phyloP scores from a whole-genome alignment of 2,329 filamentous ascomycete genomes.

The Fusarium praegraminearum region DNA sequence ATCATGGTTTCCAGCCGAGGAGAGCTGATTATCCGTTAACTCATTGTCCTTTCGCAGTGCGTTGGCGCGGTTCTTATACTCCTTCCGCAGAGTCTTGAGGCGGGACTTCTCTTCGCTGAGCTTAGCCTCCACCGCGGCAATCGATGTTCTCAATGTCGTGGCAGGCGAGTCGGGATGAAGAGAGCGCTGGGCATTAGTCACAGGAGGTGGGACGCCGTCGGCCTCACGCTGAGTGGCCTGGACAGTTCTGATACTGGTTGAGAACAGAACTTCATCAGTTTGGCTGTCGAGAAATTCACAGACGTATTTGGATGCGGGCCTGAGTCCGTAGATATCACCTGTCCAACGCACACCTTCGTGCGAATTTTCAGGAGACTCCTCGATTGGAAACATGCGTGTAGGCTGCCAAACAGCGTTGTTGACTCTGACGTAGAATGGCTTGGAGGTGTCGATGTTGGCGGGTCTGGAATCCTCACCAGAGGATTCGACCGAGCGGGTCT shows the following conservation, averaged over 20 bases:
- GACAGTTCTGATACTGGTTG: slow-evolving; percentile 76
- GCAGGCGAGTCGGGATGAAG: slow-evolving; percentile 80
- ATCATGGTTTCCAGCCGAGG: slow-evolving; percentile 77
- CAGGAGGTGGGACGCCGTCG: slow-evolving; percentile 47
- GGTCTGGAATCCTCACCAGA: slow-evolving; percentile 53
- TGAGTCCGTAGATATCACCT: slow-evolving; percentile 76
- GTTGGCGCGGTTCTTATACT: slow-evolving; percentile 77
- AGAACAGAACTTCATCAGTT: slow-evolving; percentile 75
- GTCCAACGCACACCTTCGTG: slow-evolving; percentile 70
- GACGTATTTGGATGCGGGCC: slow-evolving; percentile 80
- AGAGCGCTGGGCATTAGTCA: slow-evolving; percentile 65
- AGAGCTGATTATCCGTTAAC: slow-evolving; percentile 72
- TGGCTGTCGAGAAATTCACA: slow-evolving; percentile 80
- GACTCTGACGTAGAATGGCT: slow-evolving; percentile 82
- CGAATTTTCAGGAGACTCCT: slow-evolving; percentile 50
- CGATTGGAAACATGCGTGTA: slow-evolving; percentile 72
- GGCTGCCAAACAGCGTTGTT: slow-evolving; percentile 86
- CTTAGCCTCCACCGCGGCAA: slow-evolving; percentile 77
- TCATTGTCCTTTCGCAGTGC: slow-evolving; percentile 80
- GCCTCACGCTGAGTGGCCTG: slow-evolving; percentile 57
- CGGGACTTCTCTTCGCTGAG: slow-evolving; percentile 76
- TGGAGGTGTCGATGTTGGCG: slow-evolving; percentile 72
- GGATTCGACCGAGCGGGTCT: slow-evolving; percentile 40
- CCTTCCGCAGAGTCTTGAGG: slow-evolving; percentile 78
- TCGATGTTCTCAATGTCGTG: slow-evolving; percentile 81